Evolutionary conservation across 2,329 filamentous ascomycete genomes (phyloP).

Genomic region (Calonectria henricotiae): DNA sequence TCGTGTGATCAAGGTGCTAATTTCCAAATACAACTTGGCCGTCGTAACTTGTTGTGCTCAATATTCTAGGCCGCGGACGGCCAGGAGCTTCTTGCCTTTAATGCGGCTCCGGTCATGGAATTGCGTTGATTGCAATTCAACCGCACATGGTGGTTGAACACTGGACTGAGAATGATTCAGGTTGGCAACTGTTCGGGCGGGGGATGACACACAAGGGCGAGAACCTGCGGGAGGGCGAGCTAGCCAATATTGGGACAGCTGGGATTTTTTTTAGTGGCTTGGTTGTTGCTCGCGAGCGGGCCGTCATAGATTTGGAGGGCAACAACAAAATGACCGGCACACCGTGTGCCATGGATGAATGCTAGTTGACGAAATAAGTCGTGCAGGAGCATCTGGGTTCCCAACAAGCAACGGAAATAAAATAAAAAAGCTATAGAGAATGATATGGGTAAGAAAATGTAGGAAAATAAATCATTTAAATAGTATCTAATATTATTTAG

Average conservation of each 20-base stretch:
- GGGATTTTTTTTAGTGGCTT: conserved; percentile 13
- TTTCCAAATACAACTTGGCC: neutral
- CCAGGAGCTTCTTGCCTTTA: no score
- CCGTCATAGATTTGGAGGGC: neutral
- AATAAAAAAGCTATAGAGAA: no score
- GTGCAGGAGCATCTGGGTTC: no score
- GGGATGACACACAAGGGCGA: neutral
- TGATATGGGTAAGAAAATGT: no score
- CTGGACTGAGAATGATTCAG: neutral
- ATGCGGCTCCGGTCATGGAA: neutral
- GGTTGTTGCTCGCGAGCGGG: conserved; percentile 21
- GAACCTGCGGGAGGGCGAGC: neutral
- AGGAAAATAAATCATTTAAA: no score
- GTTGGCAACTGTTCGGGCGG: neutral
- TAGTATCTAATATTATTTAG: no score
- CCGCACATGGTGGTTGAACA: neutral
- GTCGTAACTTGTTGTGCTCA: neutral
- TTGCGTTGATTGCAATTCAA: neutral
- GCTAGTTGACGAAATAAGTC: no score
- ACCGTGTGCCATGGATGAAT: no score
- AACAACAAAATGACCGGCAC: no score
- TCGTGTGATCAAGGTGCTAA: no score
- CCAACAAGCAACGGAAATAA: no score
- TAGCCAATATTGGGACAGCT: neutral
- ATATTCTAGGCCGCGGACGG: neutral